Evolutionary conservation across 2,329 filamentous ascomycete species (phyloP), one percentile per base, ranked within the genome.

Genomic region (Plectosphaerella sp.): DNA sequence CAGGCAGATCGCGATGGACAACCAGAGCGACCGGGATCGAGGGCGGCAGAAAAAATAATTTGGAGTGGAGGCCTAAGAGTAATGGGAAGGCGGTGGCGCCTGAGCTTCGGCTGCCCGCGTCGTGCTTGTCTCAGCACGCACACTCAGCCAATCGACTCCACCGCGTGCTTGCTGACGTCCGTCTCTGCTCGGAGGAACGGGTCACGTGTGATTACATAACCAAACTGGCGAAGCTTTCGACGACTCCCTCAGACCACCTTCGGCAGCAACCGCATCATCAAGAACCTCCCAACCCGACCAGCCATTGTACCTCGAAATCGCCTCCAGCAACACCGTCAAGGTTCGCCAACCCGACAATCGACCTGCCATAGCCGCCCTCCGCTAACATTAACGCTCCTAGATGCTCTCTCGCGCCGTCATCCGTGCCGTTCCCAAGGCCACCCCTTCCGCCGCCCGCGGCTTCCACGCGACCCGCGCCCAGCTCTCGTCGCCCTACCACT

Each of bases 401-500:
- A 96, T 96, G 91, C 79, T 94, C 73, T 82, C 90, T 76, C 87
- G 88, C 71, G 80, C 84, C 74, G 80, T 75, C 65, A 65, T 75
- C 66, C 82, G 82, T 69, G 80, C 79, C 72, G 74, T 72, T 64
- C 70, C 76, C 62, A 74, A 80, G 71, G 72, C 82, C 68, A 83
- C 86, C 70, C 84, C 85, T 68, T 76, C 81, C 60, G 72, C 86
- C 69, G 79, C 91, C 77, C 92, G 94, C 74, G 91, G 88, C 77
- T 97, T 99, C 87, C 88, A 91, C 74, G 85, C 90, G 67, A 95
- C 93, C 71, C 89, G 90, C 68, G 76, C 88, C 70, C 91, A 89
- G 73, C 77, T 96, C 71, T 83, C 80, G 65, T 95, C 90, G 71
- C 92, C 92, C 59, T 97, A 96, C 87, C 94, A 99, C 82, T 99